Base-by-base conservation (phyloP, 805 yeast species). In the Yarrowia divulgata region DNA sequence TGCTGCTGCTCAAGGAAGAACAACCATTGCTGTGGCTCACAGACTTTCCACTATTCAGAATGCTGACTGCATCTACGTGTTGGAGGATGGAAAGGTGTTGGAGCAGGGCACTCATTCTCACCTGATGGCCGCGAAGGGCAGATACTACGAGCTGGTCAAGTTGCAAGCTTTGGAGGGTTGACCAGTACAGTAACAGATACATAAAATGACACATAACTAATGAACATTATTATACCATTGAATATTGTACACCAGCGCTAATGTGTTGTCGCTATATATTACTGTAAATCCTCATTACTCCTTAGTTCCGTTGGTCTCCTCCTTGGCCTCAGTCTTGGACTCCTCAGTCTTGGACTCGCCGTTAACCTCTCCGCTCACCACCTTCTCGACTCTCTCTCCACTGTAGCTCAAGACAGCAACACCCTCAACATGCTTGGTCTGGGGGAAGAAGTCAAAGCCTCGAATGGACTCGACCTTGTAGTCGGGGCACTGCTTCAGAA, bases 391-490 rank as follows among this genome's bases (percentile, higher is more conserved):
- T 32, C 66, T 60, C 48, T 46, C 46, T 29, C 67, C 67, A 6
- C 5, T 19, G 18, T 48, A 62, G 45, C 46, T 48, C 32, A 91
- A 79, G 7, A 91, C 95, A 16, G 94, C 94, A 19, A 91, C 91
- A 76, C 94, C 87, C 78, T 91, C 97, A 46, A 91, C 97, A 75
- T 91, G 97, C 75, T 92, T 94, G 0, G 97, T 92, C 79, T 92
- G 97, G 2, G 97, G 97, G 82, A 95, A 95, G 81, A 95, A 94
- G 79, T 95, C 99, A 77, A 95, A 95, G 0, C 99, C 99, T 75
- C 92, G 87, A 32, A 95, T 83, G 73, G 94, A 89, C 73, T 91
- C 97, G 57, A 95, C 85, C 70, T 80, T 81, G 80, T 92, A 95
- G 48, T 83, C 75, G 8, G 86, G 81, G n/a, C 73, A 70, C 77